Conservation (phyloP, 2,329 filamentous ascomycete species). For the Scytalidium sp. region DNA sequence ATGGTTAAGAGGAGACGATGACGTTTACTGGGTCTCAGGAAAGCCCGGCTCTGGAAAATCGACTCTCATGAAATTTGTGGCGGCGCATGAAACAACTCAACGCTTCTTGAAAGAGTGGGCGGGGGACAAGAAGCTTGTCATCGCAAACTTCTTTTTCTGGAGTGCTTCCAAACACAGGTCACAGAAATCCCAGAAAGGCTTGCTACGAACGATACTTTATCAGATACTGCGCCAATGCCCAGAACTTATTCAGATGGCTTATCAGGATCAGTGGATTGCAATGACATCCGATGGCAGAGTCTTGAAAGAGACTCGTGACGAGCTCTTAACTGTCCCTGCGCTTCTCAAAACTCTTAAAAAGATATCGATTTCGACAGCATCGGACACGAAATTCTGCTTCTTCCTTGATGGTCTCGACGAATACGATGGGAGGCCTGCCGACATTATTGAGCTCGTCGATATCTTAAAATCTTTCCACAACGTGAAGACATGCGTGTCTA, state of each 20-base stretch:
- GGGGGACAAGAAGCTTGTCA: conserved; percentile 9
- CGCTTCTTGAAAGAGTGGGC: conserved; percentile 25
- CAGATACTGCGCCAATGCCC: conserved; percentile 2
- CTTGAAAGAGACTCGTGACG: too few species aligned
- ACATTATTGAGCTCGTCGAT: too few species aligned
- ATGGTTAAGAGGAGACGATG: too few species aligned
- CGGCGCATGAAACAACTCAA: conserved; percentile 16
- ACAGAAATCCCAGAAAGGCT: conserved; percentile 5
- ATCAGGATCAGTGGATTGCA: too few species aligned
- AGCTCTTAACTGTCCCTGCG: too few species aligned
- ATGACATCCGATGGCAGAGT: too few species aligned
- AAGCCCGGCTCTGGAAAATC: conserved; percentile 46
- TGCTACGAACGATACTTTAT: conserved; percentile 4
- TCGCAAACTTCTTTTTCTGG: conserved; percentile 44
- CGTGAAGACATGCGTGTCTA: conserved; percentile 26
- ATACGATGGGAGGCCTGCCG: too few species aligned
- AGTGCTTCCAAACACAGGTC: conserved; percentile 32
- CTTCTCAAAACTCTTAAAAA: too few species aligned
- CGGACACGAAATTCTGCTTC: conserved; percentile 9
- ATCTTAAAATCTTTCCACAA: too few species aligned
- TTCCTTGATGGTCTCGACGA: conserved; percentile 18
- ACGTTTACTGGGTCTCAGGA: conserved; percentile 35
- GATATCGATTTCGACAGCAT: background rate
- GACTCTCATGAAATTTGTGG: conserved; percentile 39
- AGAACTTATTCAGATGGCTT: background rate